Conservation (phyloP, 2,329 filamentous ascomycete genomes). For the Aspergillus tanneri region DNA sequence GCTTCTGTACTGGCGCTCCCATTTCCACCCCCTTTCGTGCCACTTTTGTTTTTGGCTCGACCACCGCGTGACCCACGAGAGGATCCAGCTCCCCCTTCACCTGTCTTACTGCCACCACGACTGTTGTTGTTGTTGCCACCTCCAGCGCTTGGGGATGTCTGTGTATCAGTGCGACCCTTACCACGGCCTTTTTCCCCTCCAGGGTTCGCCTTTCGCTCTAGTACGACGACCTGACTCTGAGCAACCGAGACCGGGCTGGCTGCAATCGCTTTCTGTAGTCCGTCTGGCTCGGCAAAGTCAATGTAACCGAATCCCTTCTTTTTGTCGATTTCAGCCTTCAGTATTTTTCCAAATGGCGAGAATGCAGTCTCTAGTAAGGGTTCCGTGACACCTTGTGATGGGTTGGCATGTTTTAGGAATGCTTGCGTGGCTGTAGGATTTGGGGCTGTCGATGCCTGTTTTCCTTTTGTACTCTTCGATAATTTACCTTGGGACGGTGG, state of each 20-base stretch:
- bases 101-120: slow-evolving; percentile 11
- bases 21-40: slow-evolving; percentile 13
- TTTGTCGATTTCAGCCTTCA: slow-evolving; percentile 86
- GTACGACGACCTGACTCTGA: slow-evolving; percentile 80
- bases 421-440: slow-evolving; percentile 47
- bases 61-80: slow-evolving; percentile 22
- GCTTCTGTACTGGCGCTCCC: slow-evolving; percentile 10
- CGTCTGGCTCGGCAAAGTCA: slow-evolving; percentile 73
- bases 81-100: slow-evolving; percentile 19
- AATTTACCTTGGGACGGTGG: slow-evolving; percentile 22
- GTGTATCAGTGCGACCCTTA: slow-evolving; percentile 30
- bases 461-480: slow-evolving; percentile 30
- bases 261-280: slow-evolving; percentile 73
- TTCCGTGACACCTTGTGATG: slow-evolving; percentile 89
- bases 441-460: slow-evolving; percentile 24
- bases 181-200: slow-evolving; percentile 33
- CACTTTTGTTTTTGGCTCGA: slow-evolving; percentile 20
- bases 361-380: slow-evolving; percentile 72
- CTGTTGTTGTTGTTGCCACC: slow-evolving; percentile 10
- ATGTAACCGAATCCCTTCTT: slow-evolving; percentile 94
- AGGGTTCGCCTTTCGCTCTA: slow-evolving; percentile 57
- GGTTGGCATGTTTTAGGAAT: slow-evolving; percentile 80
- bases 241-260: slow-evolving; percentile 80
- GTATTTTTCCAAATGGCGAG: slow-evolving; percentile 69
- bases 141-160: slow-evolving; percentile 8